Conservation (phyloP, 345 rosid species). For the Populus deltoides region DNA sequence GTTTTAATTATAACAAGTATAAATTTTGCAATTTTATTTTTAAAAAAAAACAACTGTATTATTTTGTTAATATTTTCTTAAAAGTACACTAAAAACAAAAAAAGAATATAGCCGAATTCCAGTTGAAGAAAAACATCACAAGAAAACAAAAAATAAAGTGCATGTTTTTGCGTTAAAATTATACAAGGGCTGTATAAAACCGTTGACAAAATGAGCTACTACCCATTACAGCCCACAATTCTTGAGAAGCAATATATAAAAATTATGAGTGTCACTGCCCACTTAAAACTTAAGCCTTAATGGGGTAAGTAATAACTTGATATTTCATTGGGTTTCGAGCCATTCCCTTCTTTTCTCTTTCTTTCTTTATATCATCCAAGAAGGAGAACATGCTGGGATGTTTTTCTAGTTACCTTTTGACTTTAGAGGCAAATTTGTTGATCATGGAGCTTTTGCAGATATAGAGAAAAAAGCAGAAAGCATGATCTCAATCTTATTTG, state of each 20-base stretch:
- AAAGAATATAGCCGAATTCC: not conserved
- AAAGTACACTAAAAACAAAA: no score
- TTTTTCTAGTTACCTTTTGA: conserved; percentile 40
- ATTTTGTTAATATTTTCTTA: no score
- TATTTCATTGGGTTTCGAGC: conserved; percentile 37
- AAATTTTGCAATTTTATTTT: no score
- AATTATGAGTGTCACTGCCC: not conserved
- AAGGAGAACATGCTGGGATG: conserved; percentile 33
- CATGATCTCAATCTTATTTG: conserved; percentile 26
- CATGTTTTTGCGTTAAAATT: not conserved
- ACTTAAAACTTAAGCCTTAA: not conserved
- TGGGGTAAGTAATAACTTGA: conserved; percentile 6
- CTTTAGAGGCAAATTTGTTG: conserved; percentile 44
- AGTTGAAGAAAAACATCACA: not conserved
- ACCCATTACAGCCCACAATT: conserved; percentile 1
- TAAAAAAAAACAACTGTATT: no score
- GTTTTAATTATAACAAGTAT: no score
- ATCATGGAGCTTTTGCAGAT: conserved; percentile 35
- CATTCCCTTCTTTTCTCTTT: conserved; percentile 10
- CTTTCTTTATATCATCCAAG: conserved; percentile 20
- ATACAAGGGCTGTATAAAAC: no score
- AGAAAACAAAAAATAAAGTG: not conserved
- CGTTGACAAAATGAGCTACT: not conserved
- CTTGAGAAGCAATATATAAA: not conserved
- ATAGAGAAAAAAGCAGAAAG: conserved; percentile 24